Evolutionary conservation across 2,329 filamentous ascomycete species (phyloP), one percentile per base, ranked within the genome.

Genomic region (Epichloe uncinata): DNA sequence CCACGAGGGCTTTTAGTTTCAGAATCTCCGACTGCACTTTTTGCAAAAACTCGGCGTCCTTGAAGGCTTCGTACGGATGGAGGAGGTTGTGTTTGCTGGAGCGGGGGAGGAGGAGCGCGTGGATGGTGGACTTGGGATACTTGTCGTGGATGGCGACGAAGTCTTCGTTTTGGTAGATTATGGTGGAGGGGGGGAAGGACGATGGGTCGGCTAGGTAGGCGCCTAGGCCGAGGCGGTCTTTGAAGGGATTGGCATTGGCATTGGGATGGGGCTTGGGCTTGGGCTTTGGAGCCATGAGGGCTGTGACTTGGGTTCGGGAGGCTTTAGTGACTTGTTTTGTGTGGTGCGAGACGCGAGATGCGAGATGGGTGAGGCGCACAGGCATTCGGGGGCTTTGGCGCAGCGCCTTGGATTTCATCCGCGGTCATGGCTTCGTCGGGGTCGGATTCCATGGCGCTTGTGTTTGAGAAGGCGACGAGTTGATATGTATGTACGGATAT

Each of bases 91-190:
- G 78, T 2, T 63, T 59, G 1, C 72, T 61, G 40, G 84, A 78
- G 46, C 90, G 84, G 6, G 90, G 87, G 5, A 97, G 79, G n/a
- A 97, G 78, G 3, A 98, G 84, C 1, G 87, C 75, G 69, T 98
- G 93, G 4, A 96, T 73, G 3, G 78, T 81, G 3, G 86, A 79
- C 66, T 97, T 98, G 8, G 93, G 90, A 62, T 81, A 98, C 53
- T 81, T 72, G 69, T 98, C 93, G 58, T 83, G 76, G 63, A 97
- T 86, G 18, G 81, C 77, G 50, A 90, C 85, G 56, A 85, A 88
- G 53, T 80, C 71, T 11, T 79, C 72, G 57, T 79, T 80, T 66
- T 84, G 72, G 58, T 81, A 81, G 56, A 91, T 74, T 18, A 90
- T 77, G 8, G 75, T 69, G 5, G 1, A 77, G 60, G 1, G 81